Conservation (phyloP, 2,329 filamentous ascomycete genomes). For the Paraphoma chrysanthemicola region DNA sequence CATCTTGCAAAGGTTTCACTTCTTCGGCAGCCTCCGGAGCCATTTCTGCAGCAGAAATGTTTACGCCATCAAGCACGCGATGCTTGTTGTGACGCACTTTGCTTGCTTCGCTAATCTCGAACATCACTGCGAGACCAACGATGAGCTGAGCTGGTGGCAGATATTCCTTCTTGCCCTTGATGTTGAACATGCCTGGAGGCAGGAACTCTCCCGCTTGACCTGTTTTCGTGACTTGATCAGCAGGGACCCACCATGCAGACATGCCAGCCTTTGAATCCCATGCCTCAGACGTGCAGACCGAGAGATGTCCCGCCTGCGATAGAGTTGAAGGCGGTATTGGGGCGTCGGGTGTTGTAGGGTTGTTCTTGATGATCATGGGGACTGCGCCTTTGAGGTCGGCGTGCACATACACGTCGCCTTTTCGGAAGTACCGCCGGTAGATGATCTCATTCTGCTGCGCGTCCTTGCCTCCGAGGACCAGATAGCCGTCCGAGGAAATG, state of each 20-base stretch:
- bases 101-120: constrained; percentile 87
- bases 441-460: constrained; percentile 88
- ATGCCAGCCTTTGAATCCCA: constrained; percentile 98
- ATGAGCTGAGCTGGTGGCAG: constrained; percentile 86
- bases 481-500: constrained; percentile 91
- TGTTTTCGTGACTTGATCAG: constrained; percentile 88
- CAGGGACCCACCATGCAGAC: constrained; percentile 94
- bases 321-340: constrained; percentile 92
- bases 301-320: constrained; percentile 84
- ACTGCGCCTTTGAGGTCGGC: constrained; percentile 86
- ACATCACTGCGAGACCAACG: constrained; percentile 86
- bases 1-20: constrained; percentile 19
- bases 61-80: constrained; percentile 57
- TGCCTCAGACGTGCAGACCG: constrained; percentile 83
- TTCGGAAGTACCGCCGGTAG: constrained; percentile 85
- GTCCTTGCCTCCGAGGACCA: constrained; percentile 89
- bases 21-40: constrained; percentile 22
- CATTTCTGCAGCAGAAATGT: constrained; percentile 30
- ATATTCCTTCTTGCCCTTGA: constrained; percentile 89
- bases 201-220: constrained; percentile 81
- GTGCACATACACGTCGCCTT: constrained; percentile 90
- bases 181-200: constrained; percentile 76
- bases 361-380: constrained; percentile 90
- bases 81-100: constrained; percentile 81
- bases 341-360: constrained; percentile 75